Base-by-base conservation (phyloP, 2,329 filamentous ascomycete species). In the Lasiodiplodia theobromae region DNA sequence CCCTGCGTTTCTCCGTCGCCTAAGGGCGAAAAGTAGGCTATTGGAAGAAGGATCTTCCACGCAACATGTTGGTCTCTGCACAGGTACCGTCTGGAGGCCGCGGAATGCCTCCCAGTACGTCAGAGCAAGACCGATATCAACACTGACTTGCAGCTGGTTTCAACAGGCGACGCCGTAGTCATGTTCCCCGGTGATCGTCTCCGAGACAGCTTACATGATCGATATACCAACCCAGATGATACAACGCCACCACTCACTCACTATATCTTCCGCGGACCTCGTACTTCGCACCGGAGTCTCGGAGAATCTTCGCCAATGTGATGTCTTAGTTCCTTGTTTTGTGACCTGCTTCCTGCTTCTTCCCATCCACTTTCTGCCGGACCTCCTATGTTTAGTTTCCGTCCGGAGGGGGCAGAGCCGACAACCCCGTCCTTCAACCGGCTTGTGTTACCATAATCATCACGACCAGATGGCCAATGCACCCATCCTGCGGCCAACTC, bases 91-190 rank as follows among this genome's bases (percentile, higher is more conserved):
- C 25, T 23, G 51, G 60, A 38, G 60, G 60, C 60, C 47, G 60
- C 18, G 10, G 51, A 52, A 52, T 64, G 60, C 60, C 60, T 37
- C 21, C 60, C 38, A 52, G 18, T 14, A 64, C 44, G 28, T 64
- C 60, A 52, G 16, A 23, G 60, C 60, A 64, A 52, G 60, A 52
- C 44, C 60, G 60, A 64, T 52, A 64, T 64, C 47, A 47, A 64
- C 37, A 52, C 60, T 64, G 47, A 64, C 60, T 64, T 51, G 28
- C 60, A 52, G 60, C 44, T 64, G 60, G 60, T 64, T 64, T 64
- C 60, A 64, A 34, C 21, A 64, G 44, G 47, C 60, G 60, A 64
- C 60, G 12, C 60, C 44, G 51, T 64, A 31, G 60, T 38, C 60
- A 64, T 52, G 44, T 44, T 28, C 11, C 38, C 18, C 47, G 58